Base-by-base conservation (phyloP, 331 rosid genomes). In the Stylosanthes scabra region DNA sequence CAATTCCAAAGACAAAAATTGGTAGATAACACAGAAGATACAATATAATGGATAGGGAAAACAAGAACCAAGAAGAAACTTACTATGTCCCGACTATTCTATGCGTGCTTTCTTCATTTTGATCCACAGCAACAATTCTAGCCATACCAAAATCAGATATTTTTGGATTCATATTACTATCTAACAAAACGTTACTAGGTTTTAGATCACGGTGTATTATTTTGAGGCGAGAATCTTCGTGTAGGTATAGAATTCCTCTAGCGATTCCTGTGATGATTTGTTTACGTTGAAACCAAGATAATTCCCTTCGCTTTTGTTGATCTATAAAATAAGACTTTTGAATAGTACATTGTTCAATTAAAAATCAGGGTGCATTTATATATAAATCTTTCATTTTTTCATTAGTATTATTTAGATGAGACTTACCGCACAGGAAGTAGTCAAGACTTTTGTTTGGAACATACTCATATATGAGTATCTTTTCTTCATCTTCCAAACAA, bases 31-130 rank as follows among this genome's bases (percentile, higher is more conserved):
- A 20, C 25, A 20, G 25, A 20, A 20, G 25, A 20, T 20, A 20
- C 25, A 20, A 20, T 20, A 20, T 20, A 20, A 20, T 20, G 25
- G 25, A 40, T 55, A 47, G 34, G 52, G 59, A 11, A 45, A 59
- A 45, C 15, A 29, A 58, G 42, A 54, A 15, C 3, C n/a, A 3
- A 49, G 11, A 42, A 42, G 25, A 59, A 74, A 45, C 80, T 83
- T 84, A 87, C 97, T 84, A 89, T n/a, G 96, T 91, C 12, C 96
- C 97, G 42, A 87, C 93, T 63, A 89, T 86, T 74, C 62, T 84
- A 7, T 74, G 13, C 0, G 95, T 91, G 40, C 47, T 86, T 31
- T 75, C 85, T 75, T 79, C 79, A 8, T 40, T 75, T 74, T 87
- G 76, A 74, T 66, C 83, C 58, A 55, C 72, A 52, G 56, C 64